Conservation (phyloP, 257 asterid genomes). For the Dorcoceras hygrometricum region DNA sequence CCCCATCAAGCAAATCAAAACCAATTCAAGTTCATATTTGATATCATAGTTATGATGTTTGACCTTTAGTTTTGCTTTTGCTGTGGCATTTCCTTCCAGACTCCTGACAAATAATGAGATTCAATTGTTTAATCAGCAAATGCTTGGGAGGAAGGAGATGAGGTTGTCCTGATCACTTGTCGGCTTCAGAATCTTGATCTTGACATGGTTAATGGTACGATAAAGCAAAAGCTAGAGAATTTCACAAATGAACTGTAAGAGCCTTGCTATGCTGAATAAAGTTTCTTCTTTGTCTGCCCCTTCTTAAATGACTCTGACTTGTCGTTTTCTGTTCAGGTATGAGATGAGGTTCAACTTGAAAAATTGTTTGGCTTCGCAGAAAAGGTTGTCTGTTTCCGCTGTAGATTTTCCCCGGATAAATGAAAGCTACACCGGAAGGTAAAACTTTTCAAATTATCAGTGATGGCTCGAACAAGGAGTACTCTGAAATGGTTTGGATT, state of each 20-base stretch:
- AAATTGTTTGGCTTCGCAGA: conserved; percentile 83
- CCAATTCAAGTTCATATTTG: conserved; percentile 14
- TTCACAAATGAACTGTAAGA: conserved; percentile 85
- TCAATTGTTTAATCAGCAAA: conserved; percentile 55
- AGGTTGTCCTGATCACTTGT: conserved; percentile 85
- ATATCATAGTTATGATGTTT: background rate
- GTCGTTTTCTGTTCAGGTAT: conserved; percentile 46
- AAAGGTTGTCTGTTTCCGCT: conserved; percentile 70
- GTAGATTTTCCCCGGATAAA: conserved; percentile 96
- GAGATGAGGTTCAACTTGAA: conserved; percentile 96
- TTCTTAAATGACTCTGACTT: conserved; percentile 14
- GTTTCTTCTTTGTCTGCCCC: conserved; percentile 15
- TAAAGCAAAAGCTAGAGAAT: conserved; percentile 62
- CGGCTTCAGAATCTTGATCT: conserved; percentile 76
- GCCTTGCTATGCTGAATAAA: conserved; percentile 18
- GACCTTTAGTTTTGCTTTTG: background rate
- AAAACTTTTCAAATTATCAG: conserved; percentile 12
- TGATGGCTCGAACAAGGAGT: background rate
- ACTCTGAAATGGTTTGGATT: too few relatives aligned
- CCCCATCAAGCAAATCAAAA: conserved; percentile 2
- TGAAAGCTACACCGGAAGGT: conserved; percentile 94
- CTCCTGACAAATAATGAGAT: conserved; percentile 3
- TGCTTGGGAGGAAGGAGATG: conserved; percentile 99
- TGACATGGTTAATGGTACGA: conserved; percentile 65
- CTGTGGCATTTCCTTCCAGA: conserved; percentile 12